Conservation (phyloP, 306 rosid species). For the Crotalaria pallida region DNA sequence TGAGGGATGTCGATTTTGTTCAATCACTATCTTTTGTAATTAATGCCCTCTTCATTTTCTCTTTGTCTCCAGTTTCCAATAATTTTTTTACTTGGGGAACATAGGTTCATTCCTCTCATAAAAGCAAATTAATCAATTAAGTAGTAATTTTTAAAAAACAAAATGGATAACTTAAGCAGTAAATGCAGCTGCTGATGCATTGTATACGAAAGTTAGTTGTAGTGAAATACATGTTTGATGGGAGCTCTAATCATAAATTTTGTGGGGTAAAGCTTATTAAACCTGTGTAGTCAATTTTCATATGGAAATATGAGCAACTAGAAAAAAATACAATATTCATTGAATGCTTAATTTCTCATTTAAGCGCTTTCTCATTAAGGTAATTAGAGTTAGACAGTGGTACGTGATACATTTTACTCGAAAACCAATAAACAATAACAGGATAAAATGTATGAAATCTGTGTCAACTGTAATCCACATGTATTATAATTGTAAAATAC, state of each 20-base stretch:
- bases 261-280: background rate
- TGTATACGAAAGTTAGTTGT: too few species aligned
- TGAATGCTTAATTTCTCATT: background rate
- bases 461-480: background rate
- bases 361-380: constrained; percentile 6
- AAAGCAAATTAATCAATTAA: background rate
- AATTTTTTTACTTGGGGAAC: background rate
- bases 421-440: background rate
- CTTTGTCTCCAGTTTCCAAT: background rate
- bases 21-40: background rate
- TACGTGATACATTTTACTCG: background rate
- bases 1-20: background rate
- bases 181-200: background rate
- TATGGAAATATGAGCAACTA: background rate
- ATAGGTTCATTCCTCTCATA: background rate
- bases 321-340: too few species aligned
- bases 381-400: background rate
- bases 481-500: background rate
- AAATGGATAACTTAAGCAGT: background rate
- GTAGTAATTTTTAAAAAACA: background rate
- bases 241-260: background rate
- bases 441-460: background rate
- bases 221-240: background rate
- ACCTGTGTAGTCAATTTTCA: background rate
- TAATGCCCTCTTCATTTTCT: background rate